Conservation (phyloP, 2,329 filamentous ascomycete genomes). For the Penicillium digitatum region DNA sequence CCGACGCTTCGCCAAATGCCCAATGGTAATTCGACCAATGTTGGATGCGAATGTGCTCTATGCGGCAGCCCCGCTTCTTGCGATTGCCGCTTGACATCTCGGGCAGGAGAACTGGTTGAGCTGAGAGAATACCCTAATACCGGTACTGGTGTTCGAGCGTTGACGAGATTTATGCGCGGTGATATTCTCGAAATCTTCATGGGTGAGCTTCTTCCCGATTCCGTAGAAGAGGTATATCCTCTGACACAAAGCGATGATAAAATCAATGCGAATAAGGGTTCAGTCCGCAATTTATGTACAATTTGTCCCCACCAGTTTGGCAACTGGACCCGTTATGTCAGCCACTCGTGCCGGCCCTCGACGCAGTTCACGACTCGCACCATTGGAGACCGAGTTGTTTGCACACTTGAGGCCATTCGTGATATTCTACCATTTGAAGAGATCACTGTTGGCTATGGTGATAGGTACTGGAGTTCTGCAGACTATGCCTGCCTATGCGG, state of each 20-base stretch:
- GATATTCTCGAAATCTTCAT: conserved; percentile 27
- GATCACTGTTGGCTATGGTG: conserved; percentile 34
- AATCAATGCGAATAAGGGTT: background rate
- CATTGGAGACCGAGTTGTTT: conserved; percentile 21
- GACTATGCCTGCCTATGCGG: background rate
- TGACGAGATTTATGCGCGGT: conserved; percentile 23
- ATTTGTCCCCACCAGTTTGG: conserved; percentile 24
- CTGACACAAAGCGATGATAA: conserved; percentile 8
- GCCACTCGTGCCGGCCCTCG: conserved; percentile 34
- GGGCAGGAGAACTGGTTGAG: conserved; percentile 27
- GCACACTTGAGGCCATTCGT: conserved; percentile 19
- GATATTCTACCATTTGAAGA: conserved; percentile 34
- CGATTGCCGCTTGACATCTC: conserved; percentile 16
- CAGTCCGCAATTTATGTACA: background rate
- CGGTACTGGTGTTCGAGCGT: conserved; percentile 32
- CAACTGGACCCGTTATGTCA: conserved; percentile 38
- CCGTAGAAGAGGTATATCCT: conserved; percentile 18
- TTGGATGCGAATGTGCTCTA: conserved; percentile 13
- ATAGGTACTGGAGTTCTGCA: conserved; percentile 22
- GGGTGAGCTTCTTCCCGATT: conserved; percentile 20
- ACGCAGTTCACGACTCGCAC: conserved; percentile 16
- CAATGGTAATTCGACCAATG: background rate
- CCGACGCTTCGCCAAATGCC: background rate
- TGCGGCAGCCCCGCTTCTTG: conserved; percentile 19
- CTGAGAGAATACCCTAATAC: conserved; percentile 26